Percentiles rank a stretch among this genome's conserved stretches.
Evolutionary conservation across 345 rosid genomes (phyloP).

Genomic region (Theobroma cacao): DNA sequence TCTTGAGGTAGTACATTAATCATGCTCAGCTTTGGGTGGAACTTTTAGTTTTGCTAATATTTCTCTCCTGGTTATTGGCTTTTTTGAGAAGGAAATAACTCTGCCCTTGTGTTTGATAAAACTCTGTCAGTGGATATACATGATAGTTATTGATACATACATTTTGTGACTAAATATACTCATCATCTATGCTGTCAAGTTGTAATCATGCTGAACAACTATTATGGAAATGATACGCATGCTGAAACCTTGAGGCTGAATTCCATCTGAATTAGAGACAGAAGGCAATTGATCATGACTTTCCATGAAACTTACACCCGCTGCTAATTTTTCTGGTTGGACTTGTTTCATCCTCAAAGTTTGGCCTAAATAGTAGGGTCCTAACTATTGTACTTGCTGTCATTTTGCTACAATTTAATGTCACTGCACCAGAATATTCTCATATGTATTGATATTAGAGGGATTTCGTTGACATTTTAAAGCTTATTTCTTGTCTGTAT

Average conservation of each 20-base stretch:
- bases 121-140: neutral
- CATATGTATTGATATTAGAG: neutral
- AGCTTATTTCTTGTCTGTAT: neutral
- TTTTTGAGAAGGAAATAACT: neutral
- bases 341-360: neutral
- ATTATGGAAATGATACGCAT: neutral
- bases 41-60: neutral
- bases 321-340: neutral
- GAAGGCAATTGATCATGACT: neutral
- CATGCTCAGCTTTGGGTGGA: neutral
- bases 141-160: neutral
- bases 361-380: neutral
- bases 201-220: neutral
- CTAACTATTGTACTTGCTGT: neutral
- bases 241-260: neutral
- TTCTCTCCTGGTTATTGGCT: neutral
- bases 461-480: neutral
- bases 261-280: neutral
- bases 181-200: neutral
- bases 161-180: neutral
- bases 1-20: constrained; percentile 48
- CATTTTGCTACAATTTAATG: neutral
- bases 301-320: neutral
- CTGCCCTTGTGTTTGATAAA: neutral
- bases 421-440: neutral